Evolutionary conservation across 176 grass and related monocot genomes (phyloP).

Genomic region (Typha latifolia): DNA sequence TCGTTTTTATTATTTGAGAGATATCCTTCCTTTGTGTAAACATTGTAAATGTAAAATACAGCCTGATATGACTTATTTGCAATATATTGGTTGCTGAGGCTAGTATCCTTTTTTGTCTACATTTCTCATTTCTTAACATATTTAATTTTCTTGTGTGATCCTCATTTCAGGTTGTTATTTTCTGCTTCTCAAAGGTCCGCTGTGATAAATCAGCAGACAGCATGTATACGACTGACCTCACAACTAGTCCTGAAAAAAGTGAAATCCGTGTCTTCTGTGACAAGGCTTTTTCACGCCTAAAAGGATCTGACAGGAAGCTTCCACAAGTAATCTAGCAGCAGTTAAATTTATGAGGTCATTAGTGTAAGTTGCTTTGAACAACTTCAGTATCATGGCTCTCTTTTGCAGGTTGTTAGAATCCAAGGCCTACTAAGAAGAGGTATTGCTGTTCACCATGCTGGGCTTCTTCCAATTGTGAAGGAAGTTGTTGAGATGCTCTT

Average conservation of each 20-base stretch:
- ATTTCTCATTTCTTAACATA: neutral
- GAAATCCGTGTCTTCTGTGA: constrained; percentile 98
- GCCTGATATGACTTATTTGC: neutral
- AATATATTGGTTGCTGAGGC: constrained; percentile 1
- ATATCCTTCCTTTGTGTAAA: no score
- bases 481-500: constrained; percentile 99
- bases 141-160: constrained; percentile 17
- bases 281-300: constrained; percentile 92
- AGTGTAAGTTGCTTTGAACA: constrained; percentile 8
- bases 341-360: constrained; percentile 7
- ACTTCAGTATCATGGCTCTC: constrained; percentile 14
- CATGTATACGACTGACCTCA: constrained; percentile 70
- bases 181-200: constrained; percentile 95
- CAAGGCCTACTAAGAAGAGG: constrained; percentile 82
- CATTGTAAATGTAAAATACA: neutral
- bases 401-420: constrained; percentile 62
- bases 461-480: constrained; percentile 97
- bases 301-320: constrained; percentile 91
- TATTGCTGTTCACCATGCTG: constrained; percentile 90
- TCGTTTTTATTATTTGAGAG: no score
- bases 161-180: constrained; percentile 73
- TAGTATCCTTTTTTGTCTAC: neutral
- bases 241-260: constrained; percentile 84
- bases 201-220: constrained; percentile 92
- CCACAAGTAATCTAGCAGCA: constrained; percentile 50